Evolutionary conservation across 179 eudicot species (phyloP).

Genomic region (Spinacia oleracea): DNA sequence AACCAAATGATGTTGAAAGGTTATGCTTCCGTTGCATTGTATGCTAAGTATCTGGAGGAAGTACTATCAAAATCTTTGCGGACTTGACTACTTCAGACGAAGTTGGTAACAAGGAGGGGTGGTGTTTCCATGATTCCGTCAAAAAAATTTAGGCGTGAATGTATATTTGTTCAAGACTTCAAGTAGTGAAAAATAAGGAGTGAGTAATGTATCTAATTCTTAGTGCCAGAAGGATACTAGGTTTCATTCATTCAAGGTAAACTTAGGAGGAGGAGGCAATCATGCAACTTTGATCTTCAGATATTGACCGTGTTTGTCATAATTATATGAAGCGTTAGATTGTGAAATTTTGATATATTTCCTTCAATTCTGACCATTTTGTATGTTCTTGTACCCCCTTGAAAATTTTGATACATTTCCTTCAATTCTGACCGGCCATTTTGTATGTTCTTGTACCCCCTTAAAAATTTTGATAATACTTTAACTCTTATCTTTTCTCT

Average conservation of each 20-base stretch:
- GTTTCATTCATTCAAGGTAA: neutral
- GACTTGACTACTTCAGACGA: neutral
- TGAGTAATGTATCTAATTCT: neutral
- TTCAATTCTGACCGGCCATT: neutral
- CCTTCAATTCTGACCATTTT: neutral
- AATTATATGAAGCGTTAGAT: neutral
- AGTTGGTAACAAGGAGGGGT: neutral
- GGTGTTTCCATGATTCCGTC: neutral
- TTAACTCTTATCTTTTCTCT: neutral
- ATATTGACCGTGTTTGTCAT: neutral
- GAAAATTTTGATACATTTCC: neutral
- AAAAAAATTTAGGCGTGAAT: neutral
- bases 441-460: neutral
- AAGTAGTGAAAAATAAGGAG: neutral
- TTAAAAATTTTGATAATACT: neutral
- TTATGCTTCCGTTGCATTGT: neutral
- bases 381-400: neutral
- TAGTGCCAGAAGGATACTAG: neutral
- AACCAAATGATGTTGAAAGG: neutral
- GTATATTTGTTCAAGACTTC: neutral
- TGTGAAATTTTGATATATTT: neutral
- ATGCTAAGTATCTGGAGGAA: neutral
- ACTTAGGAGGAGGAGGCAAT: neutral
- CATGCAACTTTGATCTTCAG: neutral
- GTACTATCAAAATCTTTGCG: neutral